phyloP scores from a whole-genome alignment of 2,329 filamentous ascomycete genomes.

The Microthyrium microscopicum region DNA sequence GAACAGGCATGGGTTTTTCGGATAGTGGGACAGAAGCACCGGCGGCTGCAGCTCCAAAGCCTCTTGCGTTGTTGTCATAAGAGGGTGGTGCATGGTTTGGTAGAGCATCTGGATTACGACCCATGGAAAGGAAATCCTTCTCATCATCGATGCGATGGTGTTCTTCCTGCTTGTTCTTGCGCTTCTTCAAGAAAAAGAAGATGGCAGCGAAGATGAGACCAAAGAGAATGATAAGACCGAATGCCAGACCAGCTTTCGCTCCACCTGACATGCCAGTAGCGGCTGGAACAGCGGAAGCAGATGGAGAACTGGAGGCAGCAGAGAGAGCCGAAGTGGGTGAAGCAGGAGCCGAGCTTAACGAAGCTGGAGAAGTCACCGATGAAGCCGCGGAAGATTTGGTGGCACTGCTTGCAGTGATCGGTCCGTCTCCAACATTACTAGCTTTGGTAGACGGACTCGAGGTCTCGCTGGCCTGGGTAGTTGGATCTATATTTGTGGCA shows the following conservation, averaged over 20 bases:
- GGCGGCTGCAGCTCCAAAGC: slow-evolving; percentile 4
- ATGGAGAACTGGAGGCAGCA: slow-evolving; percentile 10
- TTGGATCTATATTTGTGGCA: too few relatives aligned
- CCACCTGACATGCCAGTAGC: slow-evolving; percentile 26
- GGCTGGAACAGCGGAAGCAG: slow-evolving; percentile 9
- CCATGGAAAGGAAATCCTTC: slow-evolving; percentile 19
- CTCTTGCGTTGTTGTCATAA: too few relatives aligned
- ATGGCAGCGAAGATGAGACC: slow-evolving; percentile 49
- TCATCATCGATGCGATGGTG: slow-evolving; percentile 22
- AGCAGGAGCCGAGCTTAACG: not conserved
- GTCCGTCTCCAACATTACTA: too few relatives aligned
- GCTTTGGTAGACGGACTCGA: too few relatives aligned
- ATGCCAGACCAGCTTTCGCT: slow-evolving; percentile 64
- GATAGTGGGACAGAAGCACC: slow-evolving; percentile 11
- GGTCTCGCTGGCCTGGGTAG: too few relatives aligned
- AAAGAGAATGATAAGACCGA: slow-evolving; percentile 60
- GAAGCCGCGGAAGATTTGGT: not conserved
- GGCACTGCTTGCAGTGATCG: too few relatives aligned
- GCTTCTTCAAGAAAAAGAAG: slow-evolving; percentile 57
- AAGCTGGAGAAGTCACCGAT: too few relatives aligned
- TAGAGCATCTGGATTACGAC: slow-evolving; percentile 1
- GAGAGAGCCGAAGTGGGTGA: slow-evolving; percentile 9
- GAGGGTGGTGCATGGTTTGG: too few relatives aligned
- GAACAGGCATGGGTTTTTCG: slow-evolving; percentile 30
- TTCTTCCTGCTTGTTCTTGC: slow-evolving; percentile 39